Evolutionary conservation across 805 yeast genomes (phyloP), one percentile per base, ranked within the genome.

Genomic region (Saccharomycopsis capsularis): DNA sequence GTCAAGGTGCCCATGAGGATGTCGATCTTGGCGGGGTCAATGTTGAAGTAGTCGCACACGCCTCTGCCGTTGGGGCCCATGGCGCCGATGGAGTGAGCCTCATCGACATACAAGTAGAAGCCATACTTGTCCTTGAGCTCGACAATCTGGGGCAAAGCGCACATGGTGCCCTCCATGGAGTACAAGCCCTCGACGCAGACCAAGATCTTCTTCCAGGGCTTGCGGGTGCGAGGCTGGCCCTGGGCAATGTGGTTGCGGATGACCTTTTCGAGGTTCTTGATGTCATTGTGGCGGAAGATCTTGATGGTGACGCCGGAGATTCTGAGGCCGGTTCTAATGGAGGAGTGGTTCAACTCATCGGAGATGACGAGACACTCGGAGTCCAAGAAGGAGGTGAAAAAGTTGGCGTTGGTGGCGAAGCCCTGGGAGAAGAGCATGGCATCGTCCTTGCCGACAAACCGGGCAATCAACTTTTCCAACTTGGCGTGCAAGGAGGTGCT

Each of bases 81-180:
- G n/a, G 99, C 99, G 59, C 99, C 99, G 60, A 93, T 84, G 3
- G 98, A 91, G 66, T 93, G 99, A 11, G 99, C 99, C 66, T 93
- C 99, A 65, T 93, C 99, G 54, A 95, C 85, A 61, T 85, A 93
- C 46, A 93, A 68, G 61, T 86, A 87, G 62, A 91, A 85, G 60
- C 88, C 88, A 70, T 95, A 93, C 63, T 85, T 86, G 35, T 85
- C 76, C 59, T 84, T 82, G 54, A 90, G 70, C 57, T 75, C 84
- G 24, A 90, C 75, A 40, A 90, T 61, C 51, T 68, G 73, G 3
- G 96, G 96, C 57, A 90, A 72, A 61, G 90, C 81, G 63, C 86
- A 79, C 75, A 87, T 71, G 57, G 90, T 86, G 59, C 98, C 98
- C 66, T 85, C 95, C 95, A 85, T 85, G 15, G 95, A 84, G 62